Base-by-base conservation (phyloP, 306 rosid species). In the Acacia acuminata region DNA sequence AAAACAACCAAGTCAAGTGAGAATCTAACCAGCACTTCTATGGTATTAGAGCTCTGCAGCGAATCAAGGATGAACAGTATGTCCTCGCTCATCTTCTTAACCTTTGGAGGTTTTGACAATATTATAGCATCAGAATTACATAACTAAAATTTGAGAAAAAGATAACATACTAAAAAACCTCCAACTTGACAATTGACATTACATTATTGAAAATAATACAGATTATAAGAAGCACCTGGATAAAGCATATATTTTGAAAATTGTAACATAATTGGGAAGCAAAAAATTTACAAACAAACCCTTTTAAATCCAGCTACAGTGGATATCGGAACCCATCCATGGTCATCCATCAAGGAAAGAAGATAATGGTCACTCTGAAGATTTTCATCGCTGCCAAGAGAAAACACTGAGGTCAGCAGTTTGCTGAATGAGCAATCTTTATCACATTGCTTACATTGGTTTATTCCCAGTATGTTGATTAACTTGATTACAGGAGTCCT, bases 311-410 rank as follows among this genome's bases (percentile, higher is more conserved):
- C 94, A 7, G 98, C 97, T 79, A 96, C 85, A 36, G 55, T 81
- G 51, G 90, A 83, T 82, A 96, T 88, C 60, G 92, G 88, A 81
- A 94, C 97, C 97, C 98, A 92, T 84, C 99, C 99, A 87, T 94
- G 92, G 79, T 87, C 92, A 86, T 96, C 97, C 99, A 96, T 96
- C 90, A 94, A 77, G 80, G 92, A 89, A 77, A 91, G 89, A 75
- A 96, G 87, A 86, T 86, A 94, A 74, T 47, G 89, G 50, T 96
- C 99, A 77, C 42, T 82, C 90, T 90, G 89, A 88, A 96, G 90
- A 89, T 96, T 96, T 87, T 90, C 99, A 88, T 96, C 97, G 83
- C 99, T 96, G 97, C 88, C 86, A 89, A 84, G 47, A 79, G 83
- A 78, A 88, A 80, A 90, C 81, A 80, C 87, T 44, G 88, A 64